phyloP scores from a whole-genome alignment of 441 rosid genomes.

The Populus hybrid region DNA sequence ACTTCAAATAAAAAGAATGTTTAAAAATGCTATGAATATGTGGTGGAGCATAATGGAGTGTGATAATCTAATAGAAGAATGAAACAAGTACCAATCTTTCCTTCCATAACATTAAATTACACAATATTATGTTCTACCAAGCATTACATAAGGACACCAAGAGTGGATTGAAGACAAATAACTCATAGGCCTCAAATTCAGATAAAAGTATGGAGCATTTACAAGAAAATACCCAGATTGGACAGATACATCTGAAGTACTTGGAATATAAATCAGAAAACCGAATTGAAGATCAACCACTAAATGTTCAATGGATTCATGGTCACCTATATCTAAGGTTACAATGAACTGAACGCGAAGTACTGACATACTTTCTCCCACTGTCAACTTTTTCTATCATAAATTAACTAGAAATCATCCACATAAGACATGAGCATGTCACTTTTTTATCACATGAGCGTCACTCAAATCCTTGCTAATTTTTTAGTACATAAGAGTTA shows the following conservation, averaged over 20 bases:
- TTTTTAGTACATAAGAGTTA: too few species aligned
- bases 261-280: not conserved
- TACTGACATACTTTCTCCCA: not conserved
- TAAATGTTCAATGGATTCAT: not conserved
- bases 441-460: not conserved
- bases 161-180: not conserved
- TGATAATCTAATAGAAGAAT: not conserved
- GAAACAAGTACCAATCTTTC: not conserved
- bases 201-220: not conserved
- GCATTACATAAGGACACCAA: not conserved
- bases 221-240: not conserved
- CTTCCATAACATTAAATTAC: not conserved
- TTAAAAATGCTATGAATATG: not conserved
- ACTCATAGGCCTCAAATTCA: not conserved
- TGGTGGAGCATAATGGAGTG: not conserved
- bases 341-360: not conserved
- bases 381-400: not conserved
- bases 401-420: not conserved
- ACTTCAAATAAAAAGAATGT: not conserved
- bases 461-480: not conserved
- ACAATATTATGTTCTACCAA: not conserved
- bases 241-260: not conserved
- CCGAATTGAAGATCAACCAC: not conserved
- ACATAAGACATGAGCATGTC: not conserved
- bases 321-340: not conserved